Evolutionary conservation across 768 basidiomycete species (phyloP).

Genomic region (Suillus subaureus): DNA sequence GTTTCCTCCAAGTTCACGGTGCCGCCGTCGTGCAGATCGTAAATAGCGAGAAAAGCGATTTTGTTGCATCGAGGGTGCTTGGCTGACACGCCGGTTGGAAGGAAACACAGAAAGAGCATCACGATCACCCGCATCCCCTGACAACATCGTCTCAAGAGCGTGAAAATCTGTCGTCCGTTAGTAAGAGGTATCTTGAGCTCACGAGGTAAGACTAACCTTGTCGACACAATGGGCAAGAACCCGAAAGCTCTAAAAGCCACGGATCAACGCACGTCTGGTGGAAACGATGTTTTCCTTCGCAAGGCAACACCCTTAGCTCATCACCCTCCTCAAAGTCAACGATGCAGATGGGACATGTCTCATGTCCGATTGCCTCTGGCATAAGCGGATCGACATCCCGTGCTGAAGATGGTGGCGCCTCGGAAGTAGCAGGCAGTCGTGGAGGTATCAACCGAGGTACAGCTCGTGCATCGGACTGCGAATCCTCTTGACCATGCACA

Average conservation of each 20-base stretch:
- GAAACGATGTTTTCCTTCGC: conserved; percentile 89
- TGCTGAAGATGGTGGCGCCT: conserved; percentile 1
- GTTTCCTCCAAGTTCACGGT: conserved; percentile 40
- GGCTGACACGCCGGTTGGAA: conserved; percentile 17
- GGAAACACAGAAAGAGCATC: conserved; percentile 3
- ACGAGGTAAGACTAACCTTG: conserved; percentile 57
- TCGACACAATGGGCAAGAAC: conserved; percentile 90
- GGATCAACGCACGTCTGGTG: conserved; percentile 91
- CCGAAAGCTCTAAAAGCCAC: conserved; percentile 89
- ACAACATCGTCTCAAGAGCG: conserved; percentile 60
- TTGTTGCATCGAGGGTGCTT: conserved; percentile 20
- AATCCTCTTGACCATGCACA: conserved; percentile 9
- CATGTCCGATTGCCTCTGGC: conserved; percentile 71
- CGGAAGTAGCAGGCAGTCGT: conserved; percentile 6
- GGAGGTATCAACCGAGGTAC: conserved; percentile 10
- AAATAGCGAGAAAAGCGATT: conserved; percentile 62
- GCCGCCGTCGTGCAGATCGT: conserved; percentile 52
- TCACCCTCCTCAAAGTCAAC: conserved; percentile 94
- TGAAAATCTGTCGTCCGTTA: conserved; percentile 49
- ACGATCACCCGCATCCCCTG: conserved; percentile 32
- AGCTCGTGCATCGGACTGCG: conserved; percentile 7
- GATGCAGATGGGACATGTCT: conserved; percentile 95
- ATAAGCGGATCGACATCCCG: conserved; percentile 43
- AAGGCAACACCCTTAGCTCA: conserved; percentile 86
- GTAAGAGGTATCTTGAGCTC: conserved; percentile 4